Percentiles rank a stretch among this genome's conserved stretches.
These are phyloP conservation scores for Peniophora sp. DNA, from an alignment of 1,284 basidiomycete species.

Conservation along the genomic window DNA sequence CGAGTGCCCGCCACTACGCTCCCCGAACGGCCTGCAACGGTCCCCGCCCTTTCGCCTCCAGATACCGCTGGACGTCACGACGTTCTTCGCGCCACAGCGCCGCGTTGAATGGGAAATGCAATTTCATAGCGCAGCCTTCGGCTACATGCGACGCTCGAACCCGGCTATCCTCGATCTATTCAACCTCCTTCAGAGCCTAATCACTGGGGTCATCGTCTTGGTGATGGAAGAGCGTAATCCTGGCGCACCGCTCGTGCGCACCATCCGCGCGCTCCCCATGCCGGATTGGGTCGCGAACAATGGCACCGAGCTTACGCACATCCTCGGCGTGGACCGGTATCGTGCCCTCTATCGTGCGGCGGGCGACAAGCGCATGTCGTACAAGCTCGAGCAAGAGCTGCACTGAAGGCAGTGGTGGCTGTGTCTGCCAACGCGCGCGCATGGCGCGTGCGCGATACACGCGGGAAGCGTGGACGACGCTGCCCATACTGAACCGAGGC, in stretches of 20 bases:
- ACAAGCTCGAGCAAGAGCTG: constrained; percentile 55
- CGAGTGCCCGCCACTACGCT: constrained; percentile 69
- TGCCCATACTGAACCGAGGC: too few relatives aligned
- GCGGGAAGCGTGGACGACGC: too few relatives aligned
- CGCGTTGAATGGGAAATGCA: constrained; percentile 84
- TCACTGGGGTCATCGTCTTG: constrained; percentile 72
- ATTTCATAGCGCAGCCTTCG: constrained; percentile 76
- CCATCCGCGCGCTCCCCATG: constrained; percentile 70
- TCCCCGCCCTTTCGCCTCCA: constrained; percentile 65
- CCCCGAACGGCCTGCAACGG: constrained; percentile 62
- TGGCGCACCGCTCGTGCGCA: constrained; percentile 53
- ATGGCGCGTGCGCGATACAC: too few relatives aligned
- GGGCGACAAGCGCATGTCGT: constrained; percentile 59
- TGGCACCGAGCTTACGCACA: constrained; percentile 53
- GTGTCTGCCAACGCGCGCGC: too few relatives aligned
- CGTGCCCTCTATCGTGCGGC: constrained; percentile 64
- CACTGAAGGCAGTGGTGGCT: background rate
- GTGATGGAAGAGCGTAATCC: constrained; percentile 65
- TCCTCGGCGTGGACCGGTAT: constrained; percentile 66
- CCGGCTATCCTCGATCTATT: constrained; percentile 72
- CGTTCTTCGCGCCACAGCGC: constrained; percentile 76
- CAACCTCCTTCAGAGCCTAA: constrained; percentile 69
- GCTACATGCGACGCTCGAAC: constrained; percentile 67
- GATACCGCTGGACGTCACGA: constrained; percentile 67
- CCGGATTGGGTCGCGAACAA: constrained; percentile 66